Conservation (phyloP, 176 grass and related monocot species). For the Oryza punctata region DNA sequence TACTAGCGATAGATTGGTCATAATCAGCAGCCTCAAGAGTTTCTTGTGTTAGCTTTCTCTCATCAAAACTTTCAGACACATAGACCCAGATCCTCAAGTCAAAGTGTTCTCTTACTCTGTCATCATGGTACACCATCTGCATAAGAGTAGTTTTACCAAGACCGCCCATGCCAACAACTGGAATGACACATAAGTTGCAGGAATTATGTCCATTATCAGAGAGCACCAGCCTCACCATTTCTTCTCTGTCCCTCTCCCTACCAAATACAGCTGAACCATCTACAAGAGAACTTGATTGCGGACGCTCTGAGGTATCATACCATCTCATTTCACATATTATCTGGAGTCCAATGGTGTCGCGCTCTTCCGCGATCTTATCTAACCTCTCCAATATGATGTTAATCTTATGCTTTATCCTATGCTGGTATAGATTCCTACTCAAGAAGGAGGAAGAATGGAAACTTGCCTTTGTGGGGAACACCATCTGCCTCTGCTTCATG, state of each 20-base stretch:
- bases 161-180: slow-evolving; percentile 67
- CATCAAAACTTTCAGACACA: slow-evolving; percentile 67
- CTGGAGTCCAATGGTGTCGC: slow-evolving; percentile 56
- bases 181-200: slow-evolving; percentile 58
- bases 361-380: slow-evolving; percentile 57
- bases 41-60: slow-evolving; percentile 65
- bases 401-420: slow-evolving; percentile 51
- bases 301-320: slow-evolving; percentile 40
- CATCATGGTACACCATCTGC: slow-evolving; percentile 65
- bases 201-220: slow-evolving; percentile 46
- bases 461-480: slow-evolving; percentile 36
- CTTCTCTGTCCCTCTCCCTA: slow-evolving; percentile 60
- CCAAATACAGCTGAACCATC: slow-evolving; percentile 65
- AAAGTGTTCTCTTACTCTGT: slow-evolving; percentile 58
- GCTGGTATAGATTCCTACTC: slow-evolving; percentile 41
- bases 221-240: slow-evolving; percentile 56
- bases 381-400: slow-evolving; percentile 56
- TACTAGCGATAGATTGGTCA: slow-evolving; percentile 52
- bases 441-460: slow-evolving; percentile 35
- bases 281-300: slow-evolving; percentile 65
- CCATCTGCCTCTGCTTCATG: slow-evolving; percentile 36
- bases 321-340: slow-evolving; percentile 49
- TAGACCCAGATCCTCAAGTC: slow-evolving; percentile 61
- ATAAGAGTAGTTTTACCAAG: slow-evolving; percentile 74
- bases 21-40: slow-evolving; percentile 57